Evolutionary conservation across 257 asterid species (phyloP).

Genomic region (Petunia axillaris): DNA sequence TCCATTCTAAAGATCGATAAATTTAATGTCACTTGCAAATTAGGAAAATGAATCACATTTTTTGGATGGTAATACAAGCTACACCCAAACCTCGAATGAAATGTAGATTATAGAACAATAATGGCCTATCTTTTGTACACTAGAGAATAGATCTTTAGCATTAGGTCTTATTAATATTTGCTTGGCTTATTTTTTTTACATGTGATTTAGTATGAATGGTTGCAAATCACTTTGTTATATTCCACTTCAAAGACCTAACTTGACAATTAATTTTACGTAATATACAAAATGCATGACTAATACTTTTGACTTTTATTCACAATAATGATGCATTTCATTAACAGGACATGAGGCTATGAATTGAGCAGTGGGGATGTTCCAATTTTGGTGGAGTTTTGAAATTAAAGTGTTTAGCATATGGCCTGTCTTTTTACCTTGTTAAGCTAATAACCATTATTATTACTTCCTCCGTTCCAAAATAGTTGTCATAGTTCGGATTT

Average conservation of each 20-base stretch:
- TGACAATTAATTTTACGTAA: neutral
- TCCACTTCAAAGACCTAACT: neutral
- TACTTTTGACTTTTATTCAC: neutral
- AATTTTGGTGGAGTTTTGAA: constrained; percentile 27
- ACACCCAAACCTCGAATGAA: neutral
- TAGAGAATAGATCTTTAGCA: neutral
- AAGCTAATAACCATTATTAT: neutral
- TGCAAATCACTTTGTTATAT: neutral
- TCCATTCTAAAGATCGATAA: too few relatives aligned
- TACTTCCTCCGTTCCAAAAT: neutral
- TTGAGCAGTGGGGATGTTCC: neutral
- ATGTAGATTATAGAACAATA: neutral
- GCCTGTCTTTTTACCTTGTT: constrained; percentile 25
- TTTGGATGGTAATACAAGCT: neutral
- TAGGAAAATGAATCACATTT: neutral
- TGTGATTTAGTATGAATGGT: neutral
- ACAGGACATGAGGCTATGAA: neutral
- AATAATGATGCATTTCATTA: constrained; percentile 3
- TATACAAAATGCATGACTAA: neutral
- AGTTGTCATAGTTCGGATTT: too few relatives aligned
- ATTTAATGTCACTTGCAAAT: too few relatives aligned
- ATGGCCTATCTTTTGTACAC: neutral
- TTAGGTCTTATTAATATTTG: neutral
- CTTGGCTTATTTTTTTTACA: neutral
- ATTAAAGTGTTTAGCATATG: constrained; percentile 25